These are phyloP conservation scores for Mytilinidion resinicola DNA, from an alignment of 495 filamentous ascomycete genomes.

Conservation along the genomic window DNA sequence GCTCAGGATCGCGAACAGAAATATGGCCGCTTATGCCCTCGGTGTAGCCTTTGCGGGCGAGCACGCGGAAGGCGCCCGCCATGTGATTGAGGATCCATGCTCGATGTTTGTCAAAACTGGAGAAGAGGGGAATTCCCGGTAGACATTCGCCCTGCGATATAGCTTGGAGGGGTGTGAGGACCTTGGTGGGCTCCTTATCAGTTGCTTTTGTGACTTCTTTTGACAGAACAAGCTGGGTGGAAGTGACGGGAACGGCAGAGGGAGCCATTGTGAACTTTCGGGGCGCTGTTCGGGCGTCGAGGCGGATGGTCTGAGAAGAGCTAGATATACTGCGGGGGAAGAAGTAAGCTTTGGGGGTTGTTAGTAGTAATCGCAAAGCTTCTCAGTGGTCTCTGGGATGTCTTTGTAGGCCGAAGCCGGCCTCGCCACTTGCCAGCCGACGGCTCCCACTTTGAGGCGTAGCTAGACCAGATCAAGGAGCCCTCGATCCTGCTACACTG, in stretches of 20 bases:
- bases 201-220: not conserved
- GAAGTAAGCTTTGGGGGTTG: too few relatives aligned
- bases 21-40: conserved; percentile 63
- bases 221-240: not conserved
- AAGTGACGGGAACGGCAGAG: not conserved
- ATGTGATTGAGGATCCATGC: conserved; percentile 51
- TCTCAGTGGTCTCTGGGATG: too few relatives aligned
- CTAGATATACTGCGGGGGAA: too few relatives aligned
- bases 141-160: conserved; percentile 35
- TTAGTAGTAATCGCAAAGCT: too few relatives aligned
- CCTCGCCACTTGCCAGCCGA: too few relatives aligned
- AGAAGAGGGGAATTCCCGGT: conserved; percentile 33
- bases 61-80: conserved; percentile 54
- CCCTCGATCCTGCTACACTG: too few relatives aligned
- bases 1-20: conserved; percentile 56
- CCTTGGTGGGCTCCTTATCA: conserved; percentile 4
- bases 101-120: conserved; percentile 33
- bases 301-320: too few relatives aligned
- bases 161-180: conserved; percentile 32
- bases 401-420: too few relatives aligned
- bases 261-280: not conserved
- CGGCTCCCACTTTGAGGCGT: too few relatives aligned
- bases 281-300: not conserved
- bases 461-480: too few relatives aligned
- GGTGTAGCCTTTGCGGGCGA: conserved; percentile 53